These are phyloP conservation scores for Oryza glaberrima DNA, from an alignment of 176 grass and related monocot species.

Conservation along the genomic window DNA sequence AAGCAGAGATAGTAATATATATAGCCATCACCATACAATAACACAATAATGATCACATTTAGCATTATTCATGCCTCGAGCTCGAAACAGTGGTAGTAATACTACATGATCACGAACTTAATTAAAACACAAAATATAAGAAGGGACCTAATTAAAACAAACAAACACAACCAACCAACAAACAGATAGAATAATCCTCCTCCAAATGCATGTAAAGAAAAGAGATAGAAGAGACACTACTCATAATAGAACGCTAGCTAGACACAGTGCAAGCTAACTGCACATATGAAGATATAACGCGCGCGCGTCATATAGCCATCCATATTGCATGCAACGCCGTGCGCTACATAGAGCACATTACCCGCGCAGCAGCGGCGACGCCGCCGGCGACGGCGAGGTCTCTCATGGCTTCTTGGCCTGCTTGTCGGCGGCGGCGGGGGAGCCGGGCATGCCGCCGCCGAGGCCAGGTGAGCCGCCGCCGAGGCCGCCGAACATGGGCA, in stretches of 20 bases:
- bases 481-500: not conserved
- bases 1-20: no score
- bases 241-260: conserved; percentile 7
- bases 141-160: conserved; percentile 30
- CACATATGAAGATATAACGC: not conserved
- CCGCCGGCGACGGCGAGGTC: not conserved
- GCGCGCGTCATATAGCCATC: conserved; percentile 22
- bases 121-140: not conserved
- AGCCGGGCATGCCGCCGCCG: conserved; percentile 50
- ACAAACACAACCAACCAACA: conserved; percentile 28
- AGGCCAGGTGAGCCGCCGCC: conserved; percentile 36
- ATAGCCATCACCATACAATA: not conserved
- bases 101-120: conserved; percentile 40
- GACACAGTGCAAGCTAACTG: conserved; percentile 16
- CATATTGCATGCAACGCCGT: conserved; percentile 23
- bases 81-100: conserved; percentile 30
- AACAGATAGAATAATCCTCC: conserved; percentile 23
- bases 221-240: not conserved
- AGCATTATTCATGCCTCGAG: conserved; percentile 55
- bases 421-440: conserved; percentile 40
- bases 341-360: conserved; percentile 14
- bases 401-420: conserved; percentile 59
- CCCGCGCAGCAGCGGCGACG: not conserved
- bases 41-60: not conserved
- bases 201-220: conserved; percentile 18